These are phyloP conservation scores for Linnemannia schmuckeri DNA, from an alignment of 192 early-diverging fungal species.

Conservation along the genomic window DNA sequence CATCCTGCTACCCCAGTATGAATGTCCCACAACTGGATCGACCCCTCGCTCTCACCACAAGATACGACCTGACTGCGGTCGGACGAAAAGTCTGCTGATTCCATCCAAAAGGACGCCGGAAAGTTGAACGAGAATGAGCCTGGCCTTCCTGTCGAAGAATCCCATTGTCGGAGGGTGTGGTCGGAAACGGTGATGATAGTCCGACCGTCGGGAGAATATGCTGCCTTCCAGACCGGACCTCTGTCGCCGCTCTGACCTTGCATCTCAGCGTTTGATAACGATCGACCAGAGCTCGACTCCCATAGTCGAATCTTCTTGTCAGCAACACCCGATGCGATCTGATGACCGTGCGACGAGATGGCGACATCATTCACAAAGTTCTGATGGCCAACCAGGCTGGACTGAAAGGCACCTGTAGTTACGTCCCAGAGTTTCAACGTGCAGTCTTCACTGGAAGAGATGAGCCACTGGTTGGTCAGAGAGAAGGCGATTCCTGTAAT, in stretches of 20 bases:
- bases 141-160: not conserved
- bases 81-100: not conserved
- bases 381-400: not conserved
- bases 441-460: not conserved
- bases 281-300: not conserved
- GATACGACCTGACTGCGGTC: not conserved
- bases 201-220: not conserved
- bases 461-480: not conserved
- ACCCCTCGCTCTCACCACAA: not conserved
- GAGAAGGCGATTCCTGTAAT: not conserved
- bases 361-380: not conserved
- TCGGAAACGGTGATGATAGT: not conserved
- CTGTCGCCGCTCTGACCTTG: not conserved
- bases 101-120: not conserved
- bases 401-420: not conserved
- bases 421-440: slow-evolving; percentile 13
- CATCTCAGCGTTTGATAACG: not conserved
- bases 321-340: not conserved
- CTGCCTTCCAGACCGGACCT: not conserved
- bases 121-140: not conserved
- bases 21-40: not conserved
- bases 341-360: not conserved
- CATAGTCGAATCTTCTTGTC: slow-evolving; percentile 4
- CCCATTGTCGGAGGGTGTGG: not conserved
- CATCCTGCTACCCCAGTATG: not conserved